phyloP scores from a whole-genome alignment of 257 asterid species.

The Solanum sejunctum region DNA sequence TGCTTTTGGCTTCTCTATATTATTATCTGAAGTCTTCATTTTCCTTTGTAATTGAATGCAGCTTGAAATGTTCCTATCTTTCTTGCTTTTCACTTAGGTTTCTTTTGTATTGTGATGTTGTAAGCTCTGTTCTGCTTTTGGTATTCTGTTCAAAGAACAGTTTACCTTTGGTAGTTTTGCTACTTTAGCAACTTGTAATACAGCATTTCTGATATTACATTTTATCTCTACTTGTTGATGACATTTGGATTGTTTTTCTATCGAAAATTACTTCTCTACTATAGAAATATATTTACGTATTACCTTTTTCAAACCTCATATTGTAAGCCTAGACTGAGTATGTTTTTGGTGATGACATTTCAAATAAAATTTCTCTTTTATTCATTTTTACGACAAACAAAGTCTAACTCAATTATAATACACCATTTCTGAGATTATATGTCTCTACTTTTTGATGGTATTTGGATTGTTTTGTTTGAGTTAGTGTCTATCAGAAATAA shows the following conservation, averaged over 20 bases:
- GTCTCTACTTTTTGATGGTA: too few species aligned
- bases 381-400: too few species aligned
- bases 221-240: not conserved
- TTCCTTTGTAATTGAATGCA: slow-evolving; percentile 20
- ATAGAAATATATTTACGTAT: accelerated
- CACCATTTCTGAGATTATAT: too few species aligned
- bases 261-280: not conserved
- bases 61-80: slow-evolving; percentile 7
- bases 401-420: too few species aligned
- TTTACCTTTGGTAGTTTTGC: not conserved
- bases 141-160: slow-evolving; percentile 18
- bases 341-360: too few species aligned
- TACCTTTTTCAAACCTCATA: too few species aligned
- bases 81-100: not conserved
- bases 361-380: too few species aligned
- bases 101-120: slow-evolving; percentile 38
- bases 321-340: too few species aligned
- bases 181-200: not conserved
- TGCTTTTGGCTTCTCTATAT: slow-evolving; percentile 17
- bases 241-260: not conserved
- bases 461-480: too few species aligned
- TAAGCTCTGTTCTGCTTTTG: slow-evolving; percentile 29
- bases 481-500: too few species aligned
- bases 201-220: not conserved
- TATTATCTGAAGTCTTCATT: slow-evolving; percentile 8